Base-by-base conservation (phyloP, 108 stramenopile species). In the Licmophora abbreviata region DNA sequence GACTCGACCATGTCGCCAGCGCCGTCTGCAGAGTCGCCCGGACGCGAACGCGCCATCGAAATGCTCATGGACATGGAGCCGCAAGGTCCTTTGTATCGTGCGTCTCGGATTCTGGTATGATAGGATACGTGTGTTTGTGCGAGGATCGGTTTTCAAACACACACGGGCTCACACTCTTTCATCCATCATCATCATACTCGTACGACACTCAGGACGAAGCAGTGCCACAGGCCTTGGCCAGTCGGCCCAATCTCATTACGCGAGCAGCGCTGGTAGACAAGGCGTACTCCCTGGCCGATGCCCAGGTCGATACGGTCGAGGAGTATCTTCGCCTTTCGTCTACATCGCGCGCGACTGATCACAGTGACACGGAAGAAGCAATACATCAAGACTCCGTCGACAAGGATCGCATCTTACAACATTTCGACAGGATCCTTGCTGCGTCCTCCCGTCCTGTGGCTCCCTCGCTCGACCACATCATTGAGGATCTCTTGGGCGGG, bases 11-110 rank as follows among this genome's bases (percentile, higher is more conserved):
- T 35, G 10, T 12, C 12, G 9, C 34, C 12, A 35, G 12, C 34
- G 12, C n/a, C n/a, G n/a, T n/a, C n/a, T n/a, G n/a, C n/a, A n/a
- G n/a, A n/a, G n/a, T n/a, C 67, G 37, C 54, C 74, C 4, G 79
- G 79, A 10, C 59, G 81, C 6, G 77, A 83, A 48, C 65, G 58
- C 37, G 88, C 80, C 43, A 83, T 86, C 36, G 84, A 90, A 61
- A 80, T 79, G 30, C 68, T 86, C 5, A 63, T 90, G 53, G 88
- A 90, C 53, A 76, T 76, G 73, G 81, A 86, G 31, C 79, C 79
- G 0, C 29, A 63, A 27, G 88, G 88, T 3, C 59, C 66, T 29
- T 78, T 66, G 29, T 90, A 79, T 66, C 77, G 88, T 8, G 76
- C 73, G 31, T 40, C 68, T 35, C 57, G 64, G 48, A 61, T 81